A percentile compares a stretch with the other conserved stretches of the same genome.
These are phyloP conservation scores for Gossypium bickii DNA, from an alignment of 345 rosid genomes.

Conservation along the genomic window DNA sequence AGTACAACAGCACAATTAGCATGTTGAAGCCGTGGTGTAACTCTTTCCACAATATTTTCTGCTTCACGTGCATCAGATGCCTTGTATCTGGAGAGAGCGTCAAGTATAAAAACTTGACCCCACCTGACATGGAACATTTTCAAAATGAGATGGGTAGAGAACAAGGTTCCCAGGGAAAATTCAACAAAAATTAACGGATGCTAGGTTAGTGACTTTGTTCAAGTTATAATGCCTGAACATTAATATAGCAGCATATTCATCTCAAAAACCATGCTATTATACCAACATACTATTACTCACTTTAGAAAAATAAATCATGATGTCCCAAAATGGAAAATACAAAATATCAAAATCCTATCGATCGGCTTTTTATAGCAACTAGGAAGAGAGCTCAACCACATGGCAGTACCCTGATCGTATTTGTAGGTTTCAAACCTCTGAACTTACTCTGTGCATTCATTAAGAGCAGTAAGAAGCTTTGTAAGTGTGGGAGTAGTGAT, in stretches of 20 bases:
- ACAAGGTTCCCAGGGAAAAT: neutral
- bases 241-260: neutral
- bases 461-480: constrained; percentile 95
- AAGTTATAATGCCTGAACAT: neutral
- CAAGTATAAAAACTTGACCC: constrained; percentile 99
- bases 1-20: constrained; percentile 99
- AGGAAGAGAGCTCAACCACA: constrained; percentile 6
- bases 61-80: constrained; percentile 99
- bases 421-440: constrained; percentile 14
- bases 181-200: neutral
- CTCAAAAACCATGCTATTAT: neutral
- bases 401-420: neutral
- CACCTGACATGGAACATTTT: constrained; percentile 48
- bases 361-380: neutral
- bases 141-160: constrained; percentile 4
- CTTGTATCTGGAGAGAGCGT: constrained; percentile 91
- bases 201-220: neutral
- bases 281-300: neutral
- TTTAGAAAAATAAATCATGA: neutral
- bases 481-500: constrained; percentile 84
- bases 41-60: constrained; percentile 98
- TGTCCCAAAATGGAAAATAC: neutral
- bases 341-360: neutral
- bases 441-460: constrained; percentile 99
- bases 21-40: constrained; percentile 96